Evolutionary conservation across 306 rosid species (phyloP).

Genomic region (Trichosanthes cucumerina): DNA sequence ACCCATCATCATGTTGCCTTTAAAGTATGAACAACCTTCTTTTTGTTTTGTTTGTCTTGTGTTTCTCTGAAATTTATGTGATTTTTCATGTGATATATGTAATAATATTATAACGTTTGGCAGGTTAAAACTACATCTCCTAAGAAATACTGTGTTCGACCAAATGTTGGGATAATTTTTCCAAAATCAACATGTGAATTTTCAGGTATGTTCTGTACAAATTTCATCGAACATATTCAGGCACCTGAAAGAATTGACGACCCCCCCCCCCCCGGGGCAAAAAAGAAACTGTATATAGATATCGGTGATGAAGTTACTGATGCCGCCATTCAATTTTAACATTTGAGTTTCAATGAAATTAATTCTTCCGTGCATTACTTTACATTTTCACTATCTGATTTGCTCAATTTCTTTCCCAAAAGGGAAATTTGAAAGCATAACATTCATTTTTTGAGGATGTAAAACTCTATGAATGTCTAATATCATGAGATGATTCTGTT

Average conservation of each 20-base stretch:
- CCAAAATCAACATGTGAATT: constrained; percentile 58
- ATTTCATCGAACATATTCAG: background rate
- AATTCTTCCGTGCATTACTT: background rate
- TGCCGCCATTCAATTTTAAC: background rate
- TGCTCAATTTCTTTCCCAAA: background rate
- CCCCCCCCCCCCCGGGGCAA: background rate
- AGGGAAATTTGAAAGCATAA: background rate
- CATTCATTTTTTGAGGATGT: background rate
- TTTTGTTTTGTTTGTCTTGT: background rate
- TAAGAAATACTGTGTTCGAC: constrained; percentile 76
- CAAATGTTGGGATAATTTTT: constrained; percentile 70
- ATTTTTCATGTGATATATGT: background rate
- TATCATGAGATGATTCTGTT: background rate
- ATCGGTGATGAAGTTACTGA: background rate
- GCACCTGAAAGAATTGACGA: background rate
- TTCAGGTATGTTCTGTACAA: constrained; percentile 39
- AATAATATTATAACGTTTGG: background rate
- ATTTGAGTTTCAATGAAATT: background rate
- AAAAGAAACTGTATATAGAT: background rate
- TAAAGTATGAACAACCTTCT: constrained; percentile 44
- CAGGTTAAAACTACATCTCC: constrained; percentile 98
- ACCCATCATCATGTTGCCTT: constrained; percentile 58
- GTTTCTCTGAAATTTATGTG: background rate
- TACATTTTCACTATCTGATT: background rate
- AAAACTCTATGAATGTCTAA: background rate